These are phyloP conservation scores for Purpureocillium lavendulum DNA, from an alignment of 2,329 filamentous ascomycete genomes.

Conservation along the genomic window DNA sequence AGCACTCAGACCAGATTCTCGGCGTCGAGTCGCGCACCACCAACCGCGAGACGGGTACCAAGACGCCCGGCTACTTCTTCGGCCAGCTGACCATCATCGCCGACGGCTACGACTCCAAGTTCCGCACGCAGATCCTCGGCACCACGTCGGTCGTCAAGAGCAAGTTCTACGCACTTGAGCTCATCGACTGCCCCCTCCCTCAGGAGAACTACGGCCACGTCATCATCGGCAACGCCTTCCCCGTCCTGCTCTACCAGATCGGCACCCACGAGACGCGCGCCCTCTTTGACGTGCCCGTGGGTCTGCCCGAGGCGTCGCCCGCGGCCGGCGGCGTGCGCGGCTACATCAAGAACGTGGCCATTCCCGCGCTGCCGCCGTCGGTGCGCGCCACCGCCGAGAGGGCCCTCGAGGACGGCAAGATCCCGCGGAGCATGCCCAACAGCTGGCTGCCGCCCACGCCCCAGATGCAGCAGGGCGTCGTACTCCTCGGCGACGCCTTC, in stretches of 20 bases:
- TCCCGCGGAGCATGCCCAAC: slow-evolving; percentile 86
- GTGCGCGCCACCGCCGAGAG: slow-evolving; percentile 66
- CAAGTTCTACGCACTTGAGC: slow-evolving; percentile 89
- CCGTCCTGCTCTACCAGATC: slow-evolving; percentile 93
- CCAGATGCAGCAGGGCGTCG: slow-evolving; percentile 52
- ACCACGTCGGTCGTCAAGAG: slow-evolving; percentile 63
- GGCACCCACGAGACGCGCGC: slow-evolving; percentile 88
- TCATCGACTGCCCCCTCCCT: slow-evolving; percentile 79
- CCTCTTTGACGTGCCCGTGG: slow-evolving; percentile 78
- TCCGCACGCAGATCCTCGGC: slow-evolving; percentile 70
- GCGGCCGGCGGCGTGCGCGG: slow-evolving; percentile 75
- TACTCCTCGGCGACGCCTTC: slow-evolving; percentile 87
- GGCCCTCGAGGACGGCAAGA: slow-evolving; percentile 69
- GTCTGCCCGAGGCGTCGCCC: slow-evolving; percentile 63
- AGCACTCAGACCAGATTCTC: slow-evolving; percentile 62
- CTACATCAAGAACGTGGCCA: slow-evolving; percentile 71
- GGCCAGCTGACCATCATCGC: slow-evolving; percentile 80
- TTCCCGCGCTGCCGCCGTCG: slow-evolving; percentile 65
- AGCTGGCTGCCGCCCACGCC: slow-evolving; percentile 75
- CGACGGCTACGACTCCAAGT: slow-evolving; percentile 88
- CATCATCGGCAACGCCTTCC: slow-evolving; percentile 65
- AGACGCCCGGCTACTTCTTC: slow-evolving; percentile 70
- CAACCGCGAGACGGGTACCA: slow-evolving; percentile 45
- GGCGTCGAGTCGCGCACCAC: slow-evolving; percentile 71
- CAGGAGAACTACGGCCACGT: slow-evolving; percentile 75